Evolutionary conservation across 768 basidiomycete species (phyloP).

Genomic region (Coprinellus micaceus): DNA sequence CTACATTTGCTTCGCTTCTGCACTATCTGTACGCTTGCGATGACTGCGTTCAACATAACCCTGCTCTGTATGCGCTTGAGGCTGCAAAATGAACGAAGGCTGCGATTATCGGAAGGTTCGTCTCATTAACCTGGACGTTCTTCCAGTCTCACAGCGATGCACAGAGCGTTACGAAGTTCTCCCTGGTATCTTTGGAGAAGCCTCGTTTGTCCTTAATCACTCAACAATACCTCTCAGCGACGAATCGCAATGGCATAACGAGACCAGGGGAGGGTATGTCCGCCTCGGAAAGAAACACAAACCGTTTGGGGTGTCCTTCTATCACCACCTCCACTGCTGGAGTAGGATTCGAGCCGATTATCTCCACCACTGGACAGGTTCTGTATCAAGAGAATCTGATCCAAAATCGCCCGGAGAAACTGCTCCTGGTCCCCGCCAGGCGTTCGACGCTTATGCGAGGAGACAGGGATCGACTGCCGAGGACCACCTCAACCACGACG

Average conservation of each 20-base stretch:
- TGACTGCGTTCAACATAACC: too few relatives aligned
- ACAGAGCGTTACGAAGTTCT: not conserved
- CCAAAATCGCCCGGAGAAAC: not conserved
- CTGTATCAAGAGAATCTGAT: not conserved
- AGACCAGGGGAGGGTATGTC: not conserved
- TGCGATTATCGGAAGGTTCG: not conserved
- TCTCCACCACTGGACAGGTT: not conserved
- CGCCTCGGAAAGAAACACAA: not conserved
- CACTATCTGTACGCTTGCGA: too few relatives aligned
- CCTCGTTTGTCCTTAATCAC: not conserved
- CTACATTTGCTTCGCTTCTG: too few relatives aligned
- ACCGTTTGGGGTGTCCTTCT: not conserved
- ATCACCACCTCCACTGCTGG: conserved; percentile 1
- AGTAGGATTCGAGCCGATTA: not conserved
- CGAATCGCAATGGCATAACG: not conserved
- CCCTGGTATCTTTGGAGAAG: not conserved
- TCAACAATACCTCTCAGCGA: not conserved
- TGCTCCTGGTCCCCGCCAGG: not conserved
- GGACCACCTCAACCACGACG: not conserved
- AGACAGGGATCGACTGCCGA: not conserved
- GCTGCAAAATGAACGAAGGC: too few relatives aligned
- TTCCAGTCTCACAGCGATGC: not conserved
- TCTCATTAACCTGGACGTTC: not conserved
- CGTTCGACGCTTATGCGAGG: not conserved
- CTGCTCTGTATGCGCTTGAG: too few relatives aligned